These are phyloP conservation scores for Rhododendron ferrugineum DNA, from an alignment of 148 eudicot genomes.

Conservation along the genomic window DNA sequence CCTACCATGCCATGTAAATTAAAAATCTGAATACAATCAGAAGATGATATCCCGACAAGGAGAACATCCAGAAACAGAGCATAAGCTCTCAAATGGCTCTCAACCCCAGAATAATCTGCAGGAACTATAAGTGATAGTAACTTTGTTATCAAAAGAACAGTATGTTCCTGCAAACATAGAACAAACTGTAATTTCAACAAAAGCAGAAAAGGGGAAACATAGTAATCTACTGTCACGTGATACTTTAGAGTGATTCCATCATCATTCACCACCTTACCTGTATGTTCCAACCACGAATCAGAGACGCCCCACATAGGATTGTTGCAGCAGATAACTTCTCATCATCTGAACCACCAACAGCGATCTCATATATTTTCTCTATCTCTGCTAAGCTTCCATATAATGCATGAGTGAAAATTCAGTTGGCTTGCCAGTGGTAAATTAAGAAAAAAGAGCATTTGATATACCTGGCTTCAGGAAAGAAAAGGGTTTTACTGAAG, in stretches of 20 bases:
- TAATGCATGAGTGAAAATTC: slow-evolving; percentile 38
- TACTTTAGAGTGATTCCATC: neutral
- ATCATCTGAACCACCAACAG: slow-evolving; percentile 70
- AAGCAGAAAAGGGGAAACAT: neutral
- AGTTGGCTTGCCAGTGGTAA: slow-evolving; percentile 34
- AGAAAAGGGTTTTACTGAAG: slow-evolving; percentile 14
- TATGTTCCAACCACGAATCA: slow-evolving; percentile 93
- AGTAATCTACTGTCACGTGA: slow-evolving; percentile 1
- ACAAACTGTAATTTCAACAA: slow-evolving; percentile 9
- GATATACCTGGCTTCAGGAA: slow-evolving; percentile 21
- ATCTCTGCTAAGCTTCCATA: slow-evolving; percentile 92
- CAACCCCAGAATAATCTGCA: slow-evolving; percentile 61
- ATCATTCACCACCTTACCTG: slow-evolving; percentile 49
- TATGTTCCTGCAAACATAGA: slow-evolving; percentile 60
- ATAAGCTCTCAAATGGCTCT: slow-evolving; percentile 65
- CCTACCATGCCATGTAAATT: slow-evolving; percentile 90
- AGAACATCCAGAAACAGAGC: slow-evolving; percentile 73
- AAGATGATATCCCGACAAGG: slow-evolving; percentile 72
- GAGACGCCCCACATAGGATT: slow-evolving; percentile 84
- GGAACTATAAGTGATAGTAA: slow-evolving; percentile 77
- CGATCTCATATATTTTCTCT: slow-evolving; percentile 82
- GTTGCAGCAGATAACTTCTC: slow-evolving; percentile 81
- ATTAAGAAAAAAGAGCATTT: slow-evolving; percentile 14
- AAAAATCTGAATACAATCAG: slow-evolving; percentile 81
- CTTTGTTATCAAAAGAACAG: slow-evolving; percentile 54